These are phyloP conservation scores for Agapanthus africanus DNA, from an alignment of 106 monocot species.

Conservation along the genomic window DNA sequence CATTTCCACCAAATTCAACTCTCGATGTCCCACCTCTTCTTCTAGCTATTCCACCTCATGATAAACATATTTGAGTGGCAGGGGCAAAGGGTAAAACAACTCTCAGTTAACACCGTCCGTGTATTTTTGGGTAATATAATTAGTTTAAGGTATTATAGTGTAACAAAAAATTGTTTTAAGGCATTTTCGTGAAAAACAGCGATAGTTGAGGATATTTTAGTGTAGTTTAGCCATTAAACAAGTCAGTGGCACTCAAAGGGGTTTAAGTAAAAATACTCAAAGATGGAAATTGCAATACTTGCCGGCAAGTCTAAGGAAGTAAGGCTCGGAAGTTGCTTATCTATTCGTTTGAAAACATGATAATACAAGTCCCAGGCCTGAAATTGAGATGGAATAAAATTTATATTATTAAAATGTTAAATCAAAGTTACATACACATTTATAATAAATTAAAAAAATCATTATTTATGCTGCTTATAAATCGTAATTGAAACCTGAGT, in stretches of 20 bases:
- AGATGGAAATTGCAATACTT: slow-evolving; percentile 13
- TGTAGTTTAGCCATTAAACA: no score
- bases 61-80: no score
- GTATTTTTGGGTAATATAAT: no score
- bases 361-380: slow-evolving; percentile 99
- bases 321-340: slow-evolving; percentile 95
- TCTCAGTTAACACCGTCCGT: no score
- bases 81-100: no score
- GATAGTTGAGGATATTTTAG: no score
- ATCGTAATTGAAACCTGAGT: slow-evolving; percentile 50
- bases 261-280: neutral
- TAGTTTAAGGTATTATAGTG: no score
- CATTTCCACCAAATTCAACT: no score
- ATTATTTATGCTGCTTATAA: neutral
- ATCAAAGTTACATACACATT: neutral
- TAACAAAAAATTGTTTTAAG: no score
- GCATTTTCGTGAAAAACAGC: no score
- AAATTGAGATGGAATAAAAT: slow-evolving; percentile 10
- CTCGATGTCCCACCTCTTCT: no score
- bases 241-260: slow-evolving; percentile 4
- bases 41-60: no score
- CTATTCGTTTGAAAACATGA: slow-evolving; percentile 97
- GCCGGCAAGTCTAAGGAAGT: slow-evolving; percentile 88
- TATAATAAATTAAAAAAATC: neutral
- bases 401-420: neutral